Conservation (phyloP, 495 filamentous ascomycete species). For the Neurospora sublineolata region DNA sequence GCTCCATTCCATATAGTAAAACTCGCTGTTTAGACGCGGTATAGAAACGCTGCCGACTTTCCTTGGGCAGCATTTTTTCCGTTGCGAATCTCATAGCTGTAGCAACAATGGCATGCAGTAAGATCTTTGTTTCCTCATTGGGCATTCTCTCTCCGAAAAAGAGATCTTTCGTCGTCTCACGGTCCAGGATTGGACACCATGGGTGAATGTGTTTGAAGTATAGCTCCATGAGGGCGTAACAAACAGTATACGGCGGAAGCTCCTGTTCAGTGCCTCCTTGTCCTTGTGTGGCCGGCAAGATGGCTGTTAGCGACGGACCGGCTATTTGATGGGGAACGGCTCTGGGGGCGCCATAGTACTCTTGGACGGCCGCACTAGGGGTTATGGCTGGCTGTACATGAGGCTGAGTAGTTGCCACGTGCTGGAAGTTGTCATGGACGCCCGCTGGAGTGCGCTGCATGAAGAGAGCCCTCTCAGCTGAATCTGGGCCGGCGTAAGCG, state of each 20-base stretch:
- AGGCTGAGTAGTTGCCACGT: constrained; percentile 15
- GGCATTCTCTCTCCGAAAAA: constrained; percentile 68
- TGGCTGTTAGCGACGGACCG: constrained; percentile 30
- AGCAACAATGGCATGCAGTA: constrained; percentile 78
- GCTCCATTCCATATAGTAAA: constrained; percentile 71
- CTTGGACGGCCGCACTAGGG: constrained; percentile 23
- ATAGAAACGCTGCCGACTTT: constrained; percentile 60
- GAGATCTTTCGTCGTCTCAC: constrained; percentile 63
- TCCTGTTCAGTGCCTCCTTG: constrained; percentile 52
- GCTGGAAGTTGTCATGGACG: constrained; percentile 24
- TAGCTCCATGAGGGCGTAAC: constrained; percentile 70
- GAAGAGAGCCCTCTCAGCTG: constrained; percentile 50
- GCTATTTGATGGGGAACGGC: not conserved
- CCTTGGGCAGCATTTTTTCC: constrained; percentile 58
- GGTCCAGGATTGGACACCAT: constrained; percentile 82
- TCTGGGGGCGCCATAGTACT: constrained; percentile 30
- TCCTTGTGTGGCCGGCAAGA: constrained; percentile 22
- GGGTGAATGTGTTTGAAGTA: constrained; percentile 89
- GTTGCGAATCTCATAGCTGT: constrained; percentile 74
- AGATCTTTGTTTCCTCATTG: constrained; percentile 68
- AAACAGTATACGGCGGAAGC: constrained; percentile 72
- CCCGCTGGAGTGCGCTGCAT: constrained; percentile 24
- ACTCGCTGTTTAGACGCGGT: constrained; percentile 75
- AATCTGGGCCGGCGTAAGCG: constrained; percentile 20
- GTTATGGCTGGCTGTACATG: constrained; percentile 20